Base-by-base conservation (phyloP, 1,284 basidiomycete genomes). In the Cryptococcus sp. region DNA sequence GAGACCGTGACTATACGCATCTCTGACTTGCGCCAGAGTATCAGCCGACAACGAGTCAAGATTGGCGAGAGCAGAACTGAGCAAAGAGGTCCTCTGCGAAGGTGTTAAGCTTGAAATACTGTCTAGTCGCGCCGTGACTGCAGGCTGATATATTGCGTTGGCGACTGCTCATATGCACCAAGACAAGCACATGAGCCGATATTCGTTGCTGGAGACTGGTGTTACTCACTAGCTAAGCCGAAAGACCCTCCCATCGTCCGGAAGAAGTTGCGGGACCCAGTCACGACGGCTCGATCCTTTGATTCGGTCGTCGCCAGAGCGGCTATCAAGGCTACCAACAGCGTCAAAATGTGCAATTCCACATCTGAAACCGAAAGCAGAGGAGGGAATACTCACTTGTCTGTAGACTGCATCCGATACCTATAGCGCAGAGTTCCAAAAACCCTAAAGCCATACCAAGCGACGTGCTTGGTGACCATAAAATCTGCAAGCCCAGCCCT, bases 241-340 rank as follows among this genome's bases (percentile, higher is more conserved):
- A 69, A 67, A 16, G 69, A 58, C 5, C 64, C 67, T 19, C 68
- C 68, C 57, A 71, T 65, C 3, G 67, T 66, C 5, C 69, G 61
- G 61, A 71, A 69, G 55, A 71, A 71, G 54, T 69, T 69, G 5
- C 69, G 61, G 10, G 58, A 54, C 0, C 65, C 56, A 37, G 69
- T 71, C 19, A 71, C 65, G 25, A 71, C 67, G 4, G 69, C 69
- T 16, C 69, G 62, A 53, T 71, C 67, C 38, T 54, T 61, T 25
- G 58, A 57, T 13, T 59, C 52, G 2, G 67, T 61, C 8, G 59
- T 61, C 13, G 64, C 62, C 10, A 71, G 52, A n/a, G 61, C 61
- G 19, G 67, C 69, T 19, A 69, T 63, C 11, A 69, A 52, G 10
- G 68, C 67, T 69, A 39, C 13, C 13, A 25, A 17, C 3, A 41